phyloP scores from a whole-genome alignment of 208 protist genomes.

The Wallacemonas collosoma region DNA sequence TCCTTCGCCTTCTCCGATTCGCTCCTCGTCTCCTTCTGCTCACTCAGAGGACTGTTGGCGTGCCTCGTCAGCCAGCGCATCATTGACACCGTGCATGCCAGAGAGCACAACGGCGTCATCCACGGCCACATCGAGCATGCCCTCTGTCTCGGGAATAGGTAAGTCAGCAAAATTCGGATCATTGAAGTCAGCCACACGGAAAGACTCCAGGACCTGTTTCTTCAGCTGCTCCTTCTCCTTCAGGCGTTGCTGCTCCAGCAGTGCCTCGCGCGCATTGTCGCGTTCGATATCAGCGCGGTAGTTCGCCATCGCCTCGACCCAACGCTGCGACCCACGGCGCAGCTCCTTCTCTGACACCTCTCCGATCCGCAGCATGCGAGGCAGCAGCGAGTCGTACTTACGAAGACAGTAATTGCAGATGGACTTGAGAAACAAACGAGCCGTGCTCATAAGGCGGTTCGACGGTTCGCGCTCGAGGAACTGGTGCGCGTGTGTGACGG shows the following conservation, averaged over 20 bases:
- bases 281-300: constrained; percentile 46
- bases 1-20: neutral
- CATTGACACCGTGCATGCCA: constrained; percentile 12
- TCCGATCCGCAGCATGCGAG: constrained; percentile 46
- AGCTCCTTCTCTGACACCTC: constrained; percentile 44
- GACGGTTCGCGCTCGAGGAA: constrained; percentile 37
- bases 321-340: constrained; percentile 40
- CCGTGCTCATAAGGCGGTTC: constrained; percentile 33
- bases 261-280: constrained; percentile 35
- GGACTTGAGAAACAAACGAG: constrained; percentile 40
- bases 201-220: constrained; percentile 45
- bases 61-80: neutral
- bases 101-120: constrained; percentile 13
- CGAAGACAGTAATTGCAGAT: constrained; percentile 57
- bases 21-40: neutral
- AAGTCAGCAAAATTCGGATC: constrained; percentile 4
- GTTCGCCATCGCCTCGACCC: constrained; percentile 43
- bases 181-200: constrained; percentile 15
- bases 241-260: constrained; percentile 29
- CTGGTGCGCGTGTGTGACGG: constrained; percentile 31
- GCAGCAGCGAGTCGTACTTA: constrained; percentile 48
- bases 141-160: constrained; percentile 15
- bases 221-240: constrained; percentile 42
- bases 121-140: constrained; percentile 1
- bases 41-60: neutral